A percentile compares a stretch with the other conserved stretches of the same genome.
Conservation (phyloP, 2,329 filamentous ascomycete genomes). For the Alternaria consortialis region DNA sequence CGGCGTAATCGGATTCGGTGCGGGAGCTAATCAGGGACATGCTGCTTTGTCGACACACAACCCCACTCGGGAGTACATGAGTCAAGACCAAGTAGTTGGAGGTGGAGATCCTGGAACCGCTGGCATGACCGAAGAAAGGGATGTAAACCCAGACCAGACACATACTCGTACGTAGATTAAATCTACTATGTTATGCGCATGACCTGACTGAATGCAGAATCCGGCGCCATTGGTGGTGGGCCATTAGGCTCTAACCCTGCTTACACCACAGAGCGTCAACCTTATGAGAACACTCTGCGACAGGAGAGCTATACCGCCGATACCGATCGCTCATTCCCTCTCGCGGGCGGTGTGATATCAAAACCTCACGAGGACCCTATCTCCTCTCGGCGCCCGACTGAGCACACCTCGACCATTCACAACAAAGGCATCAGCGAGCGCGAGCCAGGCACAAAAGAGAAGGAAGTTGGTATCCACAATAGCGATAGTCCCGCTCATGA, state of each 20-base stretch:
- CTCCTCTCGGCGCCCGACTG: constrained; percentile 7
- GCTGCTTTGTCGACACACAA: constrained; percentile 34
- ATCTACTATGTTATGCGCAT: constrained; percentile 3
- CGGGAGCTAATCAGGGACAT: constrained; percentile 31
- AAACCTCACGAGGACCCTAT: constrained; percentile 9
- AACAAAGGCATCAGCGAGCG: constrained; percentile 12
- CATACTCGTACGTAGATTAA: constrained; percentile 33
- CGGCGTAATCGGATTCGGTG: constrained; percentile 50
- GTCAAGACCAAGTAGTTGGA: constrained; percentile 27
- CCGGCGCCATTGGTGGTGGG: constrained; percentile 3
- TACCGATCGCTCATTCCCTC: constrained; percentile 48
- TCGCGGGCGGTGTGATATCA: constrained; percentile 43
- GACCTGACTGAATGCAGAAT: constrained; percentile 21
- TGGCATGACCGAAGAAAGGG: constrained; percentile 11
- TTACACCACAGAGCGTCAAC: constrained; percentile 8
- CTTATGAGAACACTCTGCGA: constrained; percentile 17
- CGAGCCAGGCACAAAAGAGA: constrained; percentile 33
- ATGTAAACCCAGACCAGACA: constrained; percentile 15
- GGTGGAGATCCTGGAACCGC: constrained; percentile 25
- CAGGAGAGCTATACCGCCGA: constrained; percentile 30
- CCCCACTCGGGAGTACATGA: constrained; percentile 19
- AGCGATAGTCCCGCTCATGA: constrained; percentile 21
- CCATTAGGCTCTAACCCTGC: constrained; percentile 3
- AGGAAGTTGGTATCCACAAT: constrained; percentile 22
- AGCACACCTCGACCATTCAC: constrained; percentile 11